phyloP scores from a whole-genome alignment of 225 moss, liverwort and hornwort species.

The Sphagnum tenellum region DNA sequence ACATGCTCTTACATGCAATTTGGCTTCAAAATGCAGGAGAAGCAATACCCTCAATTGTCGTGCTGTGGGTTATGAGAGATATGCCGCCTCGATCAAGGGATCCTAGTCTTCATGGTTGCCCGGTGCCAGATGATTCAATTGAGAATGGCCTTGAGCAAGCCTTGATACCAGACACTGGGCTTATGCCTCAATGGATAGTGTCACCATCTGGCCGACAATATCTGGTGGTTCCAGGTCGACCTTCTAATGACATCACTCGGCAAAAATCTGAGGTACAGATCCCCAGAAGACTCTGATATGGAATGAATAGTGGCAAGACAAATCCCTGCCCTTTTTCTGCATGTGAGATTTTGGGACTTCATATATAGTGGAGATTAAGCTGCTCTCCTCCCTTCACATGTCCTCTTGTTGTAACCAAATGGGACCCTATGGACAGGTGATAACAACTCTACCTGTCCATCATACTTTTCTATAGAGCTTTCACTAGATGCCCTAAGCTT shows the following conservation, averaged over 20 bases:
- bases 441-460: no score
- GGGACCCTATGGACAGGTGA: no score
- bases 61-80: constrained; percentile 90
- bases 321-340: no score
- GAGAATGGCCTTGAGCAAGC: constrained; percentile 26
- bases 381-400: no score
- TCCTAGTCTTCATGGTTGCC: constrained; percentile 22
- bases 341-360: no score
- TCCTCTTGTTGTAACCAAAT: no score
- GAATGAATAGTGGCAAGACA: no score
- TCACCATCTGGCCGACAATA: constrained; percentile 23
- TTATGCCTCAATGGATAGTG: constrained; percentile 21
- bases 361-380: no score
- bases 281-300: no score
- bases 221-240: constrained; percentile 31
- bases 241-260: constrained; percentile 42
- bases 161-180: constrained; percentile 29
- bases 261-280: constrained; percentile 19
- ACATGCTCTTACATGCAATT: no score
- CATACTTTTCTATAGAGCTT: no score
- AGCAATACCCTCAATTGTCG: constrained; percentile 73
- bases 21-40: constrained; percentile 37
- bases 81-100: constrained; percentile 59
- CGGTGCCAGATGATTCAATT: constrained; percentile 10
- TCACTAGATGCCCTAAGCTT: no score